phyloP scores from a whole-genome alignment of 345 rosid species.

The Bruguiera gymnorhiza region DNA sequence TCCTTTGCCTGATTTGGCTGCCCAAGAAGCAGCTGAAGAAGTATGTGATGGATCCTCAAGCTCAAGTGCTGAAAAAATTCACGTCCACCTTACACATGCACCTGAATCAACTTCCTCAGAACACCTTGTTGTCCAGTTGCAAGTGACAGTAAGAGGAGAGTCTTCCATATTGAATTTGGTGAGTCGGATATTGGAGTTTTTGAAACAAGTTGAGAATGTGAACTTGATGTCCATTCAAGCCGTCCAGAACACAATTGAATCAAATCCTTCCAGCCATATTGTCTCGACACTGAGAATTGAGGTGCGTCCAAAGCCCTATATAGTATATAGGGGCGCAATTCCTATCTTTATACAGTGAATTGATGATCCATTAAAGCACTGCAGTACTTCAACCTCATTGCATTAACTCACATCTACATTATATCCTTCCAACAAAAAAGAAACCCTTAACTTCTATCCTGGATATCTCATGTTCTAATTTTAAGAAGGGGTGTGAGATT shows the following conservation, averaged over 20 bases:
- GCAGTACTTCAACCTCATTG: no score
- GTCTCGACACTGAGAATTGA: conserved; percentile 47
- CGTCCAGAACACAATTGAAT: conserved; percentile 23
- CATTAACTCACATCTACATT: no score
- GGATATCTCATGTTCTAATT: no score
- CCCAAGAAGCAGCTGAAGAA: conserved; percentile 20
- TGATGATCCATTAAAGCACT: no score
- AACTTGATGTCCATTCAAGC: conserved; percentile 56
- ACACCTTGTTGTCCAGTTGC: conserved; percentile 37
- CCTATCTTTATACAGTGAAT: neutral
- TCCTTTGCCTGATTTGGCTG: conserved; percentile 1
- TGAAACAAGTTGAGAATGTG: conserved; percentile 45
- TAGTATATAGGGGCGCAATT: no score
- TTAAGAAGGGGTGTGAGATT: no score
- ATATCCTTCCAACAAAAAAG: no score
- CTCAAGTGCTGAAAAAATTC: conserved; percentile 25
- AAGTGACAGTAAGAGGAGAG: conserved; percentile 47
- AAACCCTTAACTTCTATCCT: no score
- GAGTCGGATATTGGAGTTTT: conserved; percentile 56
- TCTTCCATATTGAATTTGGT: conserved; percentile 30
- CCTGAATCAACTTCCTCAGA: conserved; percentile 50
- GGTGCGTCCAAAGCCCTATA: conserved; percentile 32
- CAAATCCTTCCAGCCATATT: conserved; percentile 31
- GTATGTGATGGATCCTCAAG: conserved; percentile 7
- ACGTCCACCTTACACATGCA: conserved; percentile 29